Base-by-base conservation (phyloP, 2,329 filamentous ascomycete species). In the Thermoascus crustaceus region DNA sequence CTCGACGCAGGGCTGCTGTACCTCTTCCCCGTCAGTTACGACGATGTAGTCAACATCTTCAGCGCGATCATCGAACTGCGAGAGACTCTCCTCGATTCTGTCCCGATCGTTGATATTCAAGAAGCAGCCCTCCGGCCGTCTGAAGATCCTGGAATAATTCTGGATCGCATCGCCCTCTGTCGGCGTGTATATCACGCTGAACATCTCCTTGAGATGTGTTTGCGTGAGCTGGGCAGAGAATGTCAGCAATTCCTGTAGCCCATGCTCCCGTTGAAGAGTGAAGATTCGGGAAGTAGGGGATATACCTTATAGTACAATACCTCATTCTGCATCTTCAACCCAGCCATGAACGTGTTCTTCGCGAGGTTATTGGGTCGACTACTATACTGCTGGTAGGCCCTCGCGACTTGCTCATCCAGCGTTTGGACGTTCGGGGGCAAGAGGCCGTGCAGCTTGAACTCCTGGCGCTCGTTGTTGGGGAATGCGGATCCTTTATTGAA, bases 1-100 rank as follows among this genome's bases (percentile, higher is more conserved):
- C 2, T 7, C 5, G 7, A 5, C 4, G 5, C 7, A 8, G 5
- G n/a, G 16, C 17, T 13, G 6, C 10, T 3, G 16, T 45, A 63
- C 60, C 54, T 73, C 66, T 52, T 75, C 66, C 42, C 66, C 66
- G 69, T 88, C 85, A 27, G 82, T 86, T 5, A 91, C 85, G 4
- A 91, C 86, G 42, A 94, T 91, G 49, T 93, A 80, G 58, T 94
- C 87, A 21, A 94, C 78, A 38, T 91, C 84, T 3, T 87, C 82
- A 0, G 74, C 63, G 0, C 65, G 64, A 0, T 81, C 76, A 8
- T 34, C 31, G 32, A 43, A 43, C 23, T 34, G 32, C 0, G 73
- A 68, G 1, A 93, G 62, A 39, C 80, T 73, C 30, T 78, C 67
- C 21, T 81, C 71, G 2, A 93, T 73, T 4, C 74, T 66, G 23